Conservation (phyloP, 208 protist genomes). For the Novymonas esmeraldas region DNA sequence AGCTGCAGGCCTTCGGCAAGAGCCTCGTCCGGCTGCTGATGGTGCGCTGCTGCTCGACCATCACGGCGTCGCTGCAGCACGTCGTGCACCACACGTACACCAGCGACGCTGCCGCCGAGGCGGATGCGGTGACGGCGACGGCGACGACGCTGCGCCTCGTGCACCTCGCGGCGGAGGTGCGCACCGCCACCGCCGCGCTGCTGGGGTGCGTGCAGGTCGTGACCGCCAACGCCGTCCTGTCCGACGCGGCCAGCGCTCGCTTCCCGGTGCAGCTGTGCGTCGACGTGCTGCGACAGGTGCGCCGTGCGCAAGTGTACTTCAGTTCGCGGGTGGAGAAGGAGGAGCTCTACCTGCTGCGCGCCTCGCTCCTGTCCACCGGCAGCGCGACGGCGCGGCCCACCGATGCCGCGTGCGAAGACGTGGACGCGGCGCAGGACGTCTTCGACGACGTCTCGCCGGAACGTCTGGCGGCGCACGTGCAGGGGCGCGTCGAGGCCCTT, state of each 20-base stretch:
- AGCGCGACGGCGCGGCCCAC: background rate
- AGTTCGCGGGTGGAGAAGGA: constrained; percentile 42
- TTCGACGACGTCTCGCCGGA: constrained; percentile 15
- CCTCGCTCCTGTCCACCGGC: constrained; percentile 3
- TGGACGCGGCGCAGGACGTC: constrained; percentile 16
- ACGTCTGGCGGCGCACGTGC: constrained; percentile 25
- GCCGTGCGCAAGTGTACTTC: constrained; percentile 59
- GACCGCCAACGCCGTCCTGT: constrained; percentile 44
- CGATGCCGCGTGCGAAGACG: constrained; percentile 6
- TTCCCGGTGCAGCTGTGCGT: constrained; percentile 73
- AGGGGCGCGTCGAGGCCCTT: constrained; percentile 38
- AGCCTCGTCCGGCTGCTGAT: constrained; percentile 61
- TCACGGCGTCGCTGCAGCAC: constrained; percentile 66
- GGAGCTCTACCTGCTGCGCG: constrained; percentile 22
- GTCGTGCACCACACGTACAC: constrained; percentile 60
- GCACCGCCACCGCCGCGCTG: constrained; percentile 53
- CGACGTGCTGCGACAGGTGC: constrained; percentile 69
- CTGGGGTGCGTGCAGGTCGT: constrained; percentile 56
- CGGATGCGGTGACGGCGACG: background rate
- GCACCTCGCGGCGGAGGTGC: constrained; percentile 53
- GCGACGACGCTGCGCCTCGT: constrained; percentile 34
- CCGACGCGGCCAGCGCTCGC: constrained; percentile 49
- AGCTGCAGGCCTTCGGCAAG: constrained; percentile 64
- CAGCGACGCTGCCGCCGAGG: background rate
- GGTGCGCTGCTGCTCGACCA: constrained; percentile 77